Percentiles rank a stretch among this genome's conserved stretches.
Conservation (phyloP, 2,329 filamentous ascomycete species). For the Penicillium oxalicum region DNA sequence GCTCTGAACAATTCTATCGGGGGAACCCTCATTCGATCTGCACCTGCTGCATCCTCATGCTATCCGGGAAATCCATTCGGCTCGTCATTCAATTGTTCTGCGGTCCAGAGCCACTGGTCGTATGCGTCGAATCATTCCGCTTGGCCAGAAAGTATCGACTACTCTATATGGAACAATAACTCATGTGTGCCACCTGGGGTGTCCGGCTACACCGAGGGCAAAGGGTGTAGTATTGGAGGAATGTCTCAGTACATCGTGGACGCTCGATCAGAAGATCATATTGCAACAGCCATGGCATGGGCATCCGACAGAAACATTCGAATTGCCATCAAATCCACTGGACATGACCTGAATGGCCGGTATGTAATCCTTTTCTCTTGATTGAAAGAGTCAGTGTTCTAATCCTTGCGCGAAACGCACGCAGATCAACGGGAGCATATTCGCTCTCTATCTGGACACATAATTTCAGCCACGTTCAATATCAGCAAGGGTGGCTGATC, state of each 20-base stretch:
- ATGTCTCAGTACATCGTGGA: slow-evolving; percentile 31
- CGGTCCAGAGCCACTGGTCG: slow-evolving; percentile 24
- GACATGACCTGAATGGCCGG: slow-evolving; percentile 21
- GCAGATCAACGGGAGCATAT: slow-evolving; percentile 39
- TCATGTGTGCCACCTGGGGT: slow-evolving; percentile 27
- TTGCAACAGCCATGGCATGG: slow-evolving; percentile 26
- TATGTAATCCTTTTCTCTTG: slow-evolving; percentile 1
- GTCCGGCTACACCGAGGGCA: slow-evolving; percentile 18
- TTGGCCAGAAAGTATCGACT: slow-evolving; percentile 29
- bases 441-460: slow-evolving; percentile 46
- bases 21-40: slow-evolving; percentile 19
- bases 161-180: slow-evolving; percentile 28
- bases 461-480: slow-evolving; percentile 35
- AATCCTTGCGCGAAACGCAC: not conserved
- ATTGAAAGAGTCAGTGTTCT: not conserved
- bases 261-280: slow-evolving; percentile 25
- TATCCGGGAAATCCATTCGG: slow-evolving; percentile 25
- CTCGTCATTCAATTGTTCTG: slow-evolving; percentile 21
- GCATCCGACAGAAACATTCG: slow-evolving; percentile 18
- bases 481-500: slow-evolving; percentile 7
- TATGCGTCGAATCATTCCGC: slow-evolving; percentile 25
- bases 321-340: slow-evolving; percentile 22
- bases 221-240: slow-evolving; percentile 26
- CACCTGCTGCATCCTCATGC: slow-evolving; percentile 28
- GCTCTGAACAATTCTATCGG: slow-evolving; percentile 18